phyloP scores from a whole-genome alignment of 345 rosid genomes.

The Camelina neglecta region DNA sequence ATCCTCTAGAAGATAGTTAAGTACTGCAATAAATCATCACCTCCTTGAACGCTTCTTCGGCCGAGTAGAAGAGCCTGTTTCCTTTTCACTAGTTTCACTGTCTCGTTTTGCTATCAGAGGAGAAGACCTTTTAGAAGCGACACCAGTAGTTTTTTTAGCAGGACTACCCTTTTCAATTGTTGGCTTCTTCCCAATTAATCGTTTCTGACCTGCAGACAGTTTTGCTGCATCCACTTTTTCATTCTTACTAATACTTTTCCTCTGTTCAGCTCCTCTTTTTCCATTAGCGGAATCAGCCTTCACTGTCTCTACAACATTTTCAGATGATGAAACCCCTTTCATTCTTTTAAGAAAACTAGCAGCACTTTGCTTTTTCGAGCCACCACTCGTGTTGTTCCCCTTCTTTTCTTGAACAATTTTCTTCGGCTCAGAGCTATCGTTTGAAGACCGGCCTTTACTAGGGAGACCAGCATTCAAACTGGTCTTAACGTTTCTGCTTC shows the following conservation, averaged over 20 bases:
- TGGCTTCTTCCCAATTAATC: constrained; percentile 32
- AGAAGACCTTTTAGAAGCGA: constrained; percentile 35
- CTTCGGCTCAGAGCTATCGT: constrained; percentile 42
- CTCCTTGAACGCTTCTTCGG: constrained; percentile 56
- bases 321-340: constrained; percentile 46
- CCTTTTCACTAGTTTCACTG: constrained; percentile 47
- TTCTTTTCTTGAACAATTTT: constrained; percentile 43
- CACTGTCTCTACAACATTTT: constrained; percentile 37
- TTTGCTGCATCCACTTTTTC: constrained; percentile 36
- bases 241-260: constrained; percentile 37
- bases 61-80: constrained; percentile 40
- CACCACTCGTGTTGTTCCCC: constrained; percentile 31
- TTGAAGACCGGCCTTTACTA: constrained; percentile 41
- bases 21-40: constrained; percentile 28
- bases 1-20: constrained; percentile 11
- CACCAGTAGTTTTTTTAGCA: constrained; percentile 32
- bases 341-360: constrained; percentile 59
- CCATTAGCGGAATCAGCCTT: constrained; percentile 45
- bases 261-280: constrained; percentile 47
- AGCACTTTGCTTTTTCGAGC: constrained; percentile 54
- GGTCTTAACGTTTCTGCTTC: constrained; percentile 37
- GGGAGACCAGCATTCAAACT: constrained; percentile 31
- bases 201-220: constrained; percentile 38
- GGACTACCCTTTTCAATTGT: constrained; percentile 39
- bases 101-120: constrained; percentile 34